These are phyloP conservation scores for Botrytis sinoallii DNA, from an alignment of 2,329 filamentous ascomycete genomes.

Conservation along the genomic window DNA sequence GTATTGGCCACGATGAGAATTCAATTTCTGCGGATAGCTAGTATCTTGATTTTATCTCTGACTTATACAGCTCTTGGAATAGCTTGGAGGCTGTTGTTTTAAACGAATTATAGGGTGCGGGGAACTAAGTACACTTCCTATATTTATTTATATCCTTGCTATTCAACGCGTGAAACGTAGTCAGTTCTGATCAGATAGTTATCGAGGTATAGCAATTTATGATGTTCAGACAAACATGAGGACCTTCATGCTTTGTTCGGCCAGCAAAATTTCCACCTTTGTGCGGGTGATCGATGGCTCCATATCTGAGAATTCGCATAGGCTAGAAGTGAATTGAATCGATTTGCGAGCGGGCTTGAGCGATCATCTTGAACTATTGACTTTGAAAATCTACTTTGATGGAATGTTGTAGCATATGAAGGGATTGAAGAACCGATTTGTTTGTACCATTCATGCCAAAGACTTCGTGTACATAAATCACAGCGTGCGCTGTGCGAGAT, in stretches of 20 bases:
- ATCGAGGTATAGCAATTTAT: not conserved
- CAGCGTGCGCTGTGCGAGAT: not conserved
- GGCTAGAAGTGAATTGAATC: not conserved
- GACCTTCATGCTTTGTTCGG: not conserved
- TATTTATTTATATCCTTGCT: too few species aligned
- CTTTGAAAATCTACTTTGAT: not conserved
- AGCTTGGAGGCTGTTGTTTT: not conserved
- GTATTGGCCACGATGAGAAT: fast-evolving
- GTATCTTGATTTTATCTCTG: not conserved
- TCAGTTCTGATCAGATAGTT: not conserved
- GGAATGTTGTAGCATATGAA: not conserved
- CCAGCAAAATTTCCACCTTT: not conserved
- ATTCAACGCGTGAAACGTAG: fast-evolving
- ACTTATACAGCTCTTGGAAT: not conserved
- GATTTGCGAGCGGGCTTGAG: not conserved
- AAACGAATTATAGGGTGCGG: not conserved
- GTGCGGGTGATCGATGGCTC: not conserved
- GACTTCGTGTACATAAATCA: not conserved
- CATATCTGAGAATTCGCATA: not conserved
- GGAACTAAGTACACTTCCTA: not conserved
- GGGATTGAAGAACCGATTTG: not conserved
- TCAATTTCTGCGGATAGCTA: not conserved
- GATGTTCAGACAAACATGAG: too few species aligned
- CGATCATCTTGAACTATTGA: not conserved
- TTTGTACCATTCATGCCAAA: not conserved